Evolutionary conservation across 192 early-diverging fungal species (phyloP).

Genomic region (Linnemannia schmuckeri): DNA sequence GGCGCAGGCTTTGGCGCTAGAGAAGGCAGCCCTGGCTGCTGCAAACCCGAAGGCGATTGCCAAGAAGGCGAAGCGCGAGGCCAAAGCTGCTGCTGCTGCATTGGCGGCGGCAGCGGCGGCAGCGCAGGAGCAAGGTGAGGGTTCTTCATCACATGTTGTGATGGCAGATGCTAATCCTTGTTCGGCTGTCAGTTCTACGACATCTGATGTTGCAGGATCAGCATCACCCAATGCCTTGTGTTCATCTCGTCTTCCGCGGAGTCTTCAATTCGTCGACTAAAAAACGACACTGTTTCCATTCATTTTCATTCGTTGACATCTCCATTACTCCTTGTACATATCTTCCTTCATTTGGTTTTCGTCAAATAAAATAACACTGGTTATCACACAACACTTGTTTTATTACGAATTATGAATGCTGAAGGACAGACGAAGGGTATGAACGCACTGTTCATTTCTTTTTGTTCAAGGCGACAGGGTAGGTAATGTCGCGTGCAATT

Average conservation of each 20-base stretch:
- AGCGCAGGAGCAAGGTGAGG: background rate
- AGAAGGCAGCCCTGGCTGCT: conserved; percentile 18
- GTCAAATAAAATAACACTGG: background rate
- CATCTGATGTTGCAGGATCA: background rate
- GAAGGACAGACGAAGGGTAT: background rate
- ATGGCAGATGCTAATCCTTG: background rate
- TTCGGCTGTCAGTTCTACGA: too few species aligned
- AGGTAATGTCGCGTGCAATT: background rate
- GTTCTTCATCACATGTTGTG: background rate
- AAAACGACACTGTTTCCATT: background rate
- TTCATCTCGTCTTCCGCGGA: conserved; percentile 39
- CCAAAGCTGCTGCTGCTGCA: conserved; percentile 33
- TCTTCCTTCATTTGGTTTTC: background rate
- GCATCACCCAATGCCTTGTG: background rate
- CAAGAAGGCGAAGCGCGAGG: conserved; percentile 31
- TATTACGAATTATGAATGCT: background rate
- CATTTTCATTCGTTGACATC: background rate
- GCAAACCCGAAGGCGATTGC: conserved; percentile 24
- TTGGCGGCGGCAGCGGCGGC: background rate
- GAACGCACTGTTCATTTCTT: background rate
- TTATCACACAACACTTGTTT: background rate
- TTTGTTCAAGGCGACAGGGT: background rate
- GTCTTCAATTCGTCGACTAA: conserved; percentile 50
- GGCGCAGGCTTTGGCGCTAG: conserved; percentile 15
- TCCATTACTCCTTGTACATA: background rate